Conservation (phyloP, 1,284 basidiomycete genomes). For the Trichosporon inkin region DNA sequence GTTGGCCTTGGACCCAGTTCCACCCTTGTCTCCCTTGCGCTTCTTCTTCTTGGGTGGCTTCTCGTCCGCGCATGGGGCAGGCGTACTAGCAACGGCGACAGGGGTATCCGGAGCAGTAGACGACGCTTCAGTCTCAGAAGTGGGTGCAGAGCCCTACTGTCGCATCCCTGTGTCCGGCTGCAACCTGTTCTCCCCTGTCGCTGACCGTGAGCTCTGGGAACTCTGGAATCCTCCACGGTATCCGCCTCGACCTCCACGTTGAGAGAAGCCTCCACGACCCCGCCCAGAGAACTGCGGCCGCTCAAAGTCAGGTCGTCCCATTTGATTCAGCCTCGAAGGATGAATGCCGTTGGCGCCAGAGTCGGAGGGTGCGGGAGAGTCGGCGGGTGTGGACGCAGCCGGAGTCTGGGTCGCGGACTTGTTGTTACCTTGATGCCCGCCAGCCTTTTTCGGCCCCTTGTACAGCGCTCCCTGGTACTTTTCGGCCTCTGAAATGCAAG, state of each 20-base stretch:
- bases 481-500: slow-evolving; percentile 81
- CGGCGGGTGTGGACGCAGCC: slow-evolving; percentile 20
- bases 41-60: slow-evolving; percentile 44
- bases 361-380: slow-evolving; percentile 21
- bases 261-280: slow-evolving; percentile 18
- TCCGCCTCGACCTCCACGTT: slow-evolving; percentile 16
- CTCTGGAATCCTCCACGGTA: slow-evolving; percentile 7
- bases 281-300: slow-evolving; percentile 14
- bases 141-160: slow-evolving; percentile 43
- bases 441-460: slow-evolving; percentile 55
- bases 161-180: slow-evolving; percentile 39
- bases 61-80: neutral
- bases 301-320: slow-evolving; percentile 2
- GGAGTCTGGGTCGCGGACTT: slow-evolving; percentile 21
- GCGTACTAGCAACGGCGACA: neutral
- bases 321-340: slow-evolving; percentile 33
- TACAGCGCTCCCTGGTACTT: slow-evolving; percentile 85
- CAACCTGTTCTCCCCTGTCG: slow-evolving; percentile 38
- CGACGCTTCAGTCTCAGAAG: slow-evolving; percentile 12
- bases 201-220: slow-evolving; percentile 3
- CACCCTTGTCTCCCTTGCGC: slow-evolving; percentile 50
- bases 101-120: slow-evolving; percentile 12
- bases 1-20: slow-evolving; percentile 47
- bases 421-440: neutral
- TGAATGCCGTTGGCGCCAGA: slow-evolving; percentile 29